Evolutionary conservation across 371 early-diverging fungal species (phyloP), one percentile per base, ranked within the genome.

Genomic region (Phascolomyces articulosus): DNA sequence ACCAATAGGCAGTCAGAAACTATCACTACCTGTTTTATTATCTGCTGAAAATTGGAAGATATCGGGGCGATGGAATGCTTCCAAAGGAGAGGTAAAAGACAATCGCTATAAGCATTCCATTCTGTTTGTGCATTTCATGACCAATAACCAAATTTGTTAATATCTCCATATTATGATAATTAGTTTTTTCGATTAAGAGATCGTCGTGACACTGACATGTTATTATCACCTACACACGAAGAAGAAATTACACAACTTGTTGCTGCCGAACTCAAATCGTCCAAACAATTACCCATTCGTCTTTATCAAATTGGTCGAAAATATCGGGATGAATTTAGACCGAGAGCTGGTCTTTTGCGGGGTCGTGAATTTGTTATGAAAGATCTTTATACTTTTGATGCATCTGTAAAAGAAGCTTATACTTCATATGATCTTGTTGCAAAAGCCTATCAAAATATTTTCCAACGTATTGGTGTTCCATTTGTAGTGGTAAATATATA

Each of bases 341-440:
- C 94, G 27, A 82, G 96, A 24, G 86, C 87, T 13, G 96, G 95
- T 9, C 70, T 96, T 23, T 77, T 96, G 57, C 82, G 97, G 16
- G 95, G 89, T 6, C 85, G 93, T 41, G 96, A 96, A 71, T 96
- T 96, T 66, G 68, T 95, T n/a, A 96, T 96, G 97, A 96, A 95
- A 71, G 97, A 96, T 75, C 66, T 96, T 58, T 96, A 96, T 75
- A 87, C 93, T 7, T 96, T 96, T 75, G 96, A 96, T 72, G 82
- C 75, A 1, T 80, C 83, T 0, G 79, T 81, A 49, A 80, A 88
- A 24, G 83, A 79, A n/a, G 94, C 96, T 0, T 76, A 85, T 49
- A 69, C 65, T 24, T 86, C 95, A 0, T 96, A 96, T 66, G 80
- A 90, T 18, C 78, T 86, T 18, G 87, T 96, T 15, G 79, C 82